These are phyloP conservation scores for Ustilago shanxiensis DNA, from an alignment of 1,284 basidiomycete species.

Conservation along the genomic window DNA sequence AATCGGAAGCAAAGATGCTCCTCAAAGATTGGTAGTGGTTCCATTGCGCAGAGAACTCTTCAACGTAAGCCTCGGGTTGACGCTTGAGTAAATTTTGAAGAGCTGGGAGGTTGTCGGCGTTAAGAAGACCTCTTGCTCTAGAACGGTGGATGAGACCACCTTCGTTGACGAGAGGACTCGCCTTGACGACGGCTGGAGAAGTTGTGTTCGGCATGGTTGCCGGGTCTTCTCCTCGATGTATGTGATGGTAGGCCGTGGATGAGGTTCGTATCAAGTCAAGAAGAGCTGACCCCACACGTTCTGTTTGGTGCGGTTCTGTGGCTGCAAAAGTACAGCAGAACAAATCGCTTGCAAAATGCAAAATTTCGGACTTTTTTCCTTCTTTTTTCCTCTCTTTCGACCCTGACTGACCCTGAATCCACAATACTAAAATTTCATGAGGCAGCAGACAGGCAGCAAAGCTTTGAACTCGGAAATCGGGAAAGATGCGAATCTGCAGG, in stretches of 20 bases:
- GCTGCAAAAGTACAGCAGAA: constrained; percentile 7
- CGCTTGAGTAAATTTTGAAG: constrained; percentile 95
- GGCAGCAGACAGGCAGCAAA: constrained; percentile 9
- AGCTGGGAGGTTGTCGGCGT: constrained; percentile 74
- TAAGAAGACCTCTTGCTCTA: constrained; percentile 66
- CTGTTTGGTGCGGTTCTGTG: background rate
- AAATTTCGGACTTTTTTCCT: constrained; percentile 23
- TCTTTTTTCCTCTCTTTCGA: background rate
- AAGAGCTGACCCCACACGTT: constrained; percentile 1
- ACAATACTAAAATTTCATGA: background rate
- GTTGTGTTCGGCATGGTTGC: constrained; percentile 34
- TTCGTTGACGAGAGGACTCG: constrained; percentile 57
- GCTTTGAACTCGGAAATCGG: constrained; percentile 21
- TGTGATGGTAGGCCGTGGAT: background rate
- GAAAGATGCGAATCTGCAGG: constrained; percentile 5
- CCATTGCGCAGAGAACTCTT: constrained; percentile 99
- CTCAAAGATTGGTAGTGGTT: constrained; percentile 91
- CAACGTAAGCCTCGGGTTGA: constrained; percentile 88
- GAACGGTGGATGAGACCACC: constrained; percentile 63
- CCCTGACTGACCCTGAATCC: constrained; percentile 24
- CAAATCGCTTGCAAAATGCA: constrained; percentile 3
- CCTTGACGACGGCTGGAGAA: constrained; percentile 46
- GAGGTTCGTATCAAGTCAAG: constrained; percentile 12
- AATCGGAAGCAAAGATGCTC: constrained; percentile 78
- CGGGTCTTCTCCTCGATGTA: background rate